Evolutionary conservation across 306 rosid genomes (phyloP), one percentile per base, ranked within the genome.

Genomic region (Quercus gilva): DNA sequence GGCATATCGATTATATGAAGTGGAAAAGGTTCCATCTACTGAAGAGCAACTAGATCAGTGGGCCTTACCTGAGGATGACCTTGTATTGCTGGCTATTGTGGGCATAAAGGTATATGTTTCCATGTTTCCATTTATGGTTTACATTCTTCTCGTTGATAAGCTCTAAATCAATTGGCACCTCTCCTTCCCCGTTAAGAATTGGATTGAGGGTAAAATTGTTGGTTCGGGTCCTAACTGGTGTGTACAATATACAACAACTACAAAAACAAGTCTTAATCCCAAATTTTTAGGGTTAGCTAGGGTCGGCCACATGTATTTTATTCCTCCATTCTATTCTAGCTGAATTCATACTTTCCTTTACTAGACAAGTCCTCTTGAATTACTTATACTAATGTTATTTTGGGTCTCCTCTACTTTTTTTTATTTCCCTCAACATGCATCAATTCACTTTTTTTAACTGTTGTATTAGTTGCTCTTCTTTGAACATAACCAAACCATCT

Each of bases 11-110:
- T 43, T 82, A 53, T 85, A 63, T 77, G 89, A 90, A 70, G 71
- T 35, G 67, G 85, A 87, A 79, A 84, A 81, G 18, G 84, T 94
- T 81, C 97, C 97, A 49, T 69, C 75, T 56, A 82, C 86, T 69
- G 96, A 90, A 67, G 96, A 91, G 53, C 92, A 89, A 69, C 90
- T 92, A 55, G 85, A 79, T 74, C 75, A 76, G 61, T 94, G 98
- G 98, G 86, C 89, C 71, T 78, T 89, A 76, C 98, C 98, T n/a
- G 98, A 88, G 80, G 86, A 90, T 55, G 89, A 87, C 81, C 98
- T 94, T 75, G 76, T 87, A 72, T 86, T 94, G 81, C 85, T 94
- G 85, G 98, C 98, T 77, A 90, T 94, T 78, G 88, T 94, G 75
- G 98, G 98, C 76, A 76, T 94, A 69, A 94, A 94, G 98, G 98